Conservation (phyloP, 164 flowering plant genomes). For the Nelumbo lutea region DNA sequence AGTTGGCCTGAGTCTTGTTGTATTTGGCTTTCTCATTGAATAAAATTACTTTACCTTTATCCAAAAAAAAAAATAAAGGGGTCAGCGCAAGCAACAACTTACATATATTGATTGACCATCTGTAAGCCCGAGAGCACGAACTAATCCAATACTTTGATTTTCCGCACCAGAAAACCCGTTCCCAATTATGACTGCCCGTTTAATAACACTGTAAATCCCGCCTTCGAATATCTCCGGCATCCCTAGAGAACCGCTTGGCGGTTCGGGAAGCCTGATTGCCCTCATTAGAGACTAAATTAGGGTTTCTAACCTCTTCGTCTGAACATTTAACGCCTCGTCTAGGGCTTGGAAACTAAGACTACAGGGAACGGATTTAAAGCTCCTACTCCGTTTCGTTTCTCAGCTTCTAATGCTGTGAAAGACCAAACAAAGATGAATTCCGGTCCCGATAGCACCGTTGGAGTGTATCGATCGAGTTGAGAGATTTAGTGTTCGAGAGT, state of each 20-base stretch:
- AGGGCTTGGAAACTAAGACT: no score
- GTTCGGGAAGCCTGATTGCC: constrained; percentile 83
- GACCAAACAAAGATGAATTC: no score
- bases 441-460: no score
- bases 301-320: background rate
- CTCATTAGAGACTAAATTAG: constrained; percentile 37
- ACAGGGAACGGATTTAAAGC: no score
- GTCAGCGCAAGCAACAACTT: constrained; percentile 18
- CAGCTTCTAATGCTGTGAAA: no score
- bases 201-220: constrained; percentile 55
- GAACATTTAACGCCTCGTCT: no score
- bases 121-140: constrained; percentile 79
- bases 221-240: constrained; percentile 82
- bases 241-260: constrained; percentile 54
- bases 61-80: background rate
- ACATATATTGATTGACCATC: constrained; percentile 68
- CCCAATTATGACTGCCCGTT: constrained; percentile 80
- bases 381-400: no score
- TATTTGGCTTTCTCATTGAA: no score
- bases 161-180: constrained; percentile 78
- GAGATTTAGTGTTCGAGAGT: no score
- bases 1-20: no score
- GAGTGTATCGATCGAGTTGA: no score
- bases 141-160: constrained; percentile 85
- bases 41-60: no score